These are phyloP conservation scores for Beauveria sp. DNA, from an alignment of 2,329 filamentous ascomycete species.

Conservation along the genomic window DNA sequence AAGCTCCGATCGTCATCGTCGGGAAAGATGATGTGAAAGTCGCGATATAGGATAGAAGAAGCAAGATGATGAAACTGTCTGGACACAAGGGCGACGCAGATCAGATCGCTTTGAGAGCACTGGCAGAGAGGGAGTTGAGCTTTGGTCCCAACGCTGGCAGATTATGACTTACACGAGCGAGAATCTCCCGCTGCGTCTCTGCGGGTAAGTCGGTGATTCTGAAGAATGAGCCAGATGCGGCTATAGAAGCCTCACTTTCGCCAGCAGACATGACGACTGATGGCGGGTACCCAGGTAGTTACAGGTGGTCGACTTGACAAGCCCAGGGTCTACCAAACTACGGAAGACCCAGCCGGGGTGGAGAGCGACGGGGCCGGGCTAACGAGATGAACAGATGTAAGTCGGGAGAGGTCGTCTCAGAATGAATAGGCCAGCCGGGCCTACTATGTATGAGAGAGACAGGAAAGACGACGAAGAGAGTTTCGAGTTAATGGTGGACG, in stretches of 20 bases:
- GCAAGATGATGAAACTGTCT: slow-evolving; percentile 50
- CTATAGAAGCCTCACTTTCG: slow-evolving; percentile 21
- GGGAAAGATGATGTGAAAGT: slow-evolving; percentile 54
- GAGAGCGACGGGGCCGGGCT: not conserved
- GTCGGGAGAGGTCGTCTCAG: not conserved
- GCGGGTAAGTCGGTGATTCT: slow-evolving; percentile 36
- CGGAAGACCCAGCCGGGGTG: slow-evolving; percentile 11
- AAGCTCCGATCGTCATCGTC: slow-evolving; percentile 46
- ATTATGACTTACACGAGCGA: slow-evolving; percentile 34
- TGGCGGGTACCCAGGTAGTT: slow-evolving; percentile 2
- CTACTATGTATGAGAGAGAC: not conserved
- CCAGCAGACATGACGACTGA: slow-evolving; percentile 27
- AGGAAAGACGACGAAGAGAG: slow-evolving; percentile 7
- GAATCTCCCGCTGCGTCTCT: slow-evolving; percentile 42
- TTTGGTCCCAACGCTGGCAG: not conserved
- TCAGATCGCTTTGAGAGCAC: slow-evolving; percentile 46
- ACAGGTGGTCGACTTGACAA: not conserved
- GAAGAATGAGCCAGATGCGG: slow-evolving; percentile 13
- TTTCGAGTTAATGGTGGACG: not conserved
- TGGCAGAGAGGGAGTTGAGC: slow-evolving; percentile 20
- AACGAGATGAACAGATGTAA: not conserved
- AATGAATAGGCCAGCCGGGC: too few relatives aligned
- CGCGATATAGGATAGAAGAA: slow-evolving; percentile 50
- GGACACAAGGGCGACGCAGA: slow-evolving; percentile 51
- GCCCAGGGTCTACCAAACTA: slow-evolving; percentile 1